Conservation (phyloP, 495 filamentous ascomycete species). For the Hypoxylon perforatum region DNA sequence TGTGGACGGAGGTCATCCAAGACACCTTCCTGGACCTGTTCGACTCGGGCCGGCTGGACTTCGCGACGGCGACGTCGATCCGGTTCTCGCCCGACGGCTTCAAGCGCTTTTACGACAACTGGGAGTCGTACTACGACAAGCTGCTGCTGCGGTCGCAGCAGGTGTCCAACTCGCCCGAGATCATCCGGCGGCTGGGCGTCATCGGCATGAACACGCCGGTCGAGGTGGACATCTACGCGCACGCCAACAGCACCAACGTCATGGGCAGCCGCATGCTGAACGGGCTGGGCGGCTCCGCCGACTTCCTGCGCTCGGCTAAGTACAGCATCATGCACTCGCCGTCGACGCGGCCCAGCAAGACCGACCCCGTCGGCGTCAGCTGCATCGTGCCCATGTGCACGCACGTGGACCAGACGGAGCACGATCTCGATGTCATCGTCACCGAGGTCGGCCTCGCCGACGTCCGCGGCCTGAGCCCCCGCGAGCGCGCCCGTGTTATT, state of each 20-base stretch:
- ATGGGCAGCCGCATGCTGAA: constrained; percentile 94
- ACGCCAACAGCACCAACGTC: constrained; percentile 91
- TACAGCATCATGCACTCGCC: constrained; percentile 97
- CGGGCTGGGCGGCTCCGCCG: constrained; percentile 87
- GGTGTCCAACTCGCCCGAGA: constrained; percentile 93
- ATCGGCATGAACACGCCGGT: constrained; percentile 98
- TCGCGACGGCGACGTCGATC: constrained; percentile 90
- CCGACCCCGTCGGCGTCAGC: constrained; percentile 81
- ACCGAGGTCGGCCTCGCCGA: constrained; percentile 91
- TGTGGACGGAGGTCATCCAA: constrained; percentile 95
- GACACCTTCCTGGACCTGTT: constrained; percentile 95
- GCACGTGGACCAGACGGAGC: constrained; percentile 93
- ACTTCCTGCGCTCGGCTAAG: constrained; percentile 86
- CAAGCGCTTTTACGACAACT: constrained; percentile 90
- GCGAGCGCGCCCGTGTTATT: constrained; percentile 85
- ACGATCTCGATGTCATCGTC: constrained; percentile 87
- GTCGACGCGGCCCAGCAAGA: constrained; percentile 80
- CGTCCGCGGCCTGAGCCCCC: constrained; percentile 81
- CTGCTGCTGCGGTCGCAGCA: constrained; percentile 87
- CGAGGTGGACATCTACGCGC: constrained; percentile 94
- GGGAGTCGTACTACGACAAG: constrained; percentile 83
- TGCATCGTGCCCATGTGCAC: constrained; percentile 95
- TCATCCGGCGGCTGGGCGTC: constrained; percentile 86
- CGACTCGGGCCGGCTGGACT: constrained; percentile 89
- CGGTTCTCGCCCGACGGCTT: constrained; percentile 93